A percentile compares a stretch with the other conserved stretches of the same genome.
These are phyloP conservation scores for Meira miltonrushii DNA, from an alignment of 1,284 basidiomycete species.

Conservation along the genomic window DNA sequence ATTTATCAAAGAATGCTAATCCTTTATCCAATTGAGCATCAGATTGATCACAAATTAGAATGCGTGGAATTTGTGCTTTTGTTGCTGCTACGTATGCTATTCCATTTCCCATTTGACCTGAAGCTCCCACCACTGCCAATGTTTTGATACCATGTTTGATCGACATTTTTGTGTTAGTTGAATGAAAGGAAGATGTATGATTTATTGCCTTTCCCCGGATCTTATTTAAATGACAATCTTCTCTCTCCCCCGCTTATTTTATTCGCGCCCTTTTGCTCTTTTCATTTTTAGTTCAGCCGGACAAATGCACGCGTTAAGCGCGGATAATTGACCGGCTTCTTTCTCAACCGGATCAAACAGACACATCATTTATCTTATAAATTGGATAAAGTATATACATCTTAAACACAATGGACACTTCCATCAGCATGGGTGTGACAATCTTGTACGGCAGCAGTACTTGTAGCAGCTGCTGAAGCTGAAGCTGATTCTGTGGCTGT, in stretches of 20 bases:
- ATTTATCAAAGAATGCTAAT: constrained; percentile 63
- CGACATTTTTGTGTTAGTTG: not conserved
- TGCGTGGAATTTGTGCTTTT: constrained; percentile 23
- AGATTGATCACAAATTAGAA: constrained; percentile 29
- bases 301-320: too few species aligned
- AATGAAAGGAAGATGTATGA: too few species aligned
- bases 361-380: too few species aligned
- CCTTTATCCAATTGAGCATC: constrained; percentile 66
- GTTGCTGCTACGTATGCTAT: constrained; percentile 76
- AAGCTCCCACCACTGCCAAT: constrained; percentile 34
- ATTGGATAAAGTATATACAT: too few species aligned
- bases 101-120: constrained; percentile 57
- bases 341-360: too few species aligned
- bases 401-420: too few species aligned
- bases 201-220: not conserved
- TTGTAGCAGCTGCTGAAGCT: too few species aligned
- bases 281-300: not conserved
- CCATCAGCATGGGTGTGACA: too few species aligned
- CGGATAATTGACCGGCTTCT: too few species aligned
- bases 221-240: not conserved
- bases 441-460: too few species aligned
- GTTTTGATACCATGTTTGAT: constrained; percentile 35
- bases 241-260: too few species aligned
- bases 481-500: too few species aligned
- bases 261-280: not conserved